phyloP scores from a whole-genome alignment of 352 stramenopile species.

The Peronospora destructor region DNA sequence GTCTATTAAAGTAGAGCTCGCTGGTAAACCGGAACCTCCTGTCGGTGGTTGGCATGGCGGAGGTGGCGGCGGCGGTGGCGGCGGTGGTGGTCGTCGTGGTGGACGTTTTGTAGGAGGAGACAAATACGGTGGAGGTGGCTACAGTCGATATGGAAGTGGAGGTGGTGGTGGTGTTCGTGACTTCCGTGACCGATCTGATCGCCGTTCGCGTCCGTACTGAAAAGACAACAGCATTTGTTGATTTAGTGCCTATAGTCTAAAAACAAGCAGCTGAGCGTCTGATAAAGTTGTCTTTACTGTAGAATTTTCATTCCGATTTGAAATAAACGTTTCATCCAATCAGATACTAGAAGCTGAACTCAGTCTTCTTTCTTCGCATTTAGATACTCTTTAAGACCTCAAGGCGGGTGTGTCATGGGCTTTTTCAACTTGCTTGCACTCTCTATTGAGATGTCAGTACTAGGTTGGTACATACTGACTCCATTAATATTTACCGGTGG shows the following conservation, averaged over 20 bases:
- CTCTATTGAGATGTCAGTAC: slow-evolving; percentile 42
- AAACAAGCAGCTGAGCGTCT: not conserved
- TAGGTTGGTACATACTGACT: slow-evolving; percentile 48
- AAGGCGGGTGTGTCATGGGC: slow-evolving; percentile 34
- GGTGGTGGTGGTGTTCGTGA: slow-evolving; percentile 32
- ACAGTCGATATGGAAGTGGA: slow-evolving; percentile 32
- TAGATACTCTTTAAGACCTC: slow-evolving; percentile 1
- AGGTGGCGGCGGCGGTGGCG: slow-evolving; percentile 30
- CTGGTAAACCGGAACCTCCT: slow-evolving; percentile 73
- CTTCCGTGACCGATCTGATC: slow-evolving; percentile 43
- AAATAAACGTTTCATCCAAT: slow-evolving; percentile 8
- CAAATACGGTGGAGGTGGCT: slow-evolving; percentile 32
- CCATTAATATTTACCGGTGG: slow-evolving; percentile 31
- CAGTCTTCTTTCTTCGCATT: slow-evolving; percentile 14
- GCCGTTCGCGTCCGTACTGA: slow-evolving; percentile 61
- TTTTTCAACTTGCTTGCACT: slow-evolving; percentile 62
- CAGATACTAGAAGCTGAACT: slow-evolving; percentile 11
- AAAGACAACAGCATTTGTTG: slow-evolving; percentile 6
- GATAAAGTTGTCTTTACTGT: not conserved
- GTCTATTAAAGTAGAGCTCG: slow-evolving; percentile 81
- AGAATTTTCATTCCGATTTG: not conserved
- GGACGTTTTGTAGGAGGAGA: slow-evolving; percentile 38
- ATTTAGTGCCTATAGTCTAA: slow-evolving; percentile 20
- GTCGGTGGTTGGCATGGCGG: slow-evolving; percentile 65
- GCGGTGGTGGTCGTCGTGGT: slow-evolving; percentile 34